Evolutionary conservation across 108 stramenopile genomes (phyloP).

Genomic region (Nitzschia palea): DNA sequence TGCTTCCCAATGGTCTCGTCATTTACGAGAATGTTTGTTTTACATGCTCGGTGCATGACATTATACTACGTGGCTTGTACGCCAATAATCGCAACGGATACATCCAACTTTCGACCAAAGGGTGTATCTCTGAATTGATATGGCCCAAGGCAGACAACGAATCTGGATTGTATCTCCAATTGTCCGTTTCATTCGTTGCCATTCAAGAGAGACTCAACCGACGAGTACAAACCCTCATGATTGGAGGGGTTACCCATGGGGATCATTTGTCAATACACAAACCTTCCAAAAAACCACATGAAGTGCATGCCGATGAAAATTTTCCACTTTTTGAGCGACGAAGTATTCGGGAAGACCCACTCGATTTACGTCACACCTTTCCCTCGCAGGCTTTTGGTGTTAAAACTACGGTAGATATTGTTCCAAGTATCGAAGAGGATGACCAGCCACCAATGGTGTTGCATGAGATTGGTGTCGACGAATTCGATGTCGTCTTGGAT

Average conservation of each 20-base stretch:
- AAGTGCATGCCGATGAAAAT: conserved; percentile 46
- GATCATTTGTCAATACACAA: conserved; percentile 12
- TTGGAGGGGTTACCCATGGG: conserved; percentile 42
- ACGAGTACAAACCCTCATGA: conserved; percentile 20
- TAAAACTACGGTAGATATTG: conserved; percentile 62
- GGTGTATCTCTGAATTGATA: conserved; percentile 65
- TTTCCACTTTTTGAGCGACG: conserved; percentile 73
- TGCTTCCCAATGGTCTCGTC: conserved; percentile 62
- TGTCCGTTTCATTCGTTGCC: conserved; percentile 53
- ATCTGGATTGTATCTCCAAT: conserved; percentile 61
- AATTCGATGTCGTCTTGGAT: conserved; percentile 58
- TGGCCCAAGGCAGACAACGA: conserved; percentile 63
- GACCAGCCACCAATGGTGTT: conserved; percentile 26
- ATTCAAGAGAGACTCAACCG: conserved; percentile 34
- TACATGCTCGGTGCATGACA: conserved; percentile 52
- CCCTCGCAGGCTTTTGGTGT: conserved; percentile 62
- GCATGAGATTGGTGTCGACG: conserved; percentile 65
- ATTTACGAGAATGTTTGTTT: conserved; percentile 67
- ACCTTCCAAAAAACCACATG: conserved; percentile 23
- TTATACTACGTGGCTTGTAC: conserved; percentile 49
- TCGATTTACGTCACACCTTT: conserved; percentile 47
- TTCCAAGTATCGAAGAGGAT: conserved; percentile 7
- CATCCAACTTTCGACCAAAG: conserved; percentile 59
- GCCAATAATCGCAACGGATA: conserved; percentile 32
- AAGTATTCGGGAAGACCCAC: conserved; percentile 57